phyloP scores from a whole-genome alignment of 2,329 filamentous ascomycete genomes.

The Diaporthe ampelina region DNA sequence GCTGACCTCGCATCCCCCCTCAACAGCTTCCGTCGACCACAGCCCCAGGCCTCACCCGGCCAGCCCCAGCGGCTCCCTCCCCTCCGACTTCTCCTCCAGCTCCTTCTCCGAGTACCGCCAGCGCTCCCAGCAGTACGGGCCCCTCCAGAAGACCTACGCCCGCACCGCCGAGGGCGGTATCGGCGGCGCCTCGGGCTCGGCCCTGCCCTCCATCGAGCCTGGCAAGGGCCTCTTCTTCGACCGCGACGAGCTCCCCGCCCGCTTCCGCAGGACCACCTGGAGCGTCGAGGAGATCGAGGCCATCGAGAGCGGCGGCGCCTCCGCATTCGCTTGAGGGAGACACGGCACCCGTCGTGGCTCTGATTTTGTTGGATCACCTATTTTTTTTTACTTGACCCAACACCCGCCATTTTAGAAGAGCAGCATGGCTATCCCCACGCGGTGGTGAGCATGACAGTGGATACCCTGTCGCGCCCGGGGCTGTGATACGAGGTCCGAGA shows the following conservation, averaged over 20 bases:
- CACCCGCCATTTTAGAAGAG: neutral
- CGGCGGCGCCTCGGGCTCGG: conserved; percentile 75
- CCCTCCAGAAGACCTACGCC: conserved; percentile 70
- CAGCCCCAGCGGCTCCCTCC: conserved; percentile 75
- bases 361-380: neutral
- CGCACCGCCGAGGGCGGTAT: conserved; percentile 54
- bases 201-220: conserved; percentile 80
- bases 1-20: conserved; percentile 2
- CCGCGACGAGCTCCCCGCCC: conserved; percentile 84
- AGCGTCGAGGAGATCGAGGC: conserved; percentile 92
- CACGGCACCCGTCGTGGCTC: neutral
- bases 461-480: neutral
- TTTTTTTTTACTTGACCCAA: neutral
- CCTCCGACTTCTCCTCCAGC: conserved; percentile 61
- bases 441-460: neutral
- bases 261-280: conserved; percentile 84
- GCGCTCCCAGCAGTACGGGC: conserved; percentile 83
- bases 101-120: conserved; percentile 83
- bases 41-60: conserved; percentile 80
- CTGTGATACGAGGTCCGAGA: neutral
- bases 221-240: conserved; percentile 87
- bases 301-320: conserved; percentile 91
- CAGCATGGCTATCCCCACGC: conserved; percentile 13
- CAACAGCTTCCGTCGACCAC: conserved; percentile 79
- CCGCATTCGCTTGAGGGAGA: conserved; percentile 61